A percentile compares a stretch with the other conserved stretches of the same genome.
phyloP scores from a whole-genome alignment of 495 filamentous ascomycete genomes.

The Xylaria intraflava region DNA sequence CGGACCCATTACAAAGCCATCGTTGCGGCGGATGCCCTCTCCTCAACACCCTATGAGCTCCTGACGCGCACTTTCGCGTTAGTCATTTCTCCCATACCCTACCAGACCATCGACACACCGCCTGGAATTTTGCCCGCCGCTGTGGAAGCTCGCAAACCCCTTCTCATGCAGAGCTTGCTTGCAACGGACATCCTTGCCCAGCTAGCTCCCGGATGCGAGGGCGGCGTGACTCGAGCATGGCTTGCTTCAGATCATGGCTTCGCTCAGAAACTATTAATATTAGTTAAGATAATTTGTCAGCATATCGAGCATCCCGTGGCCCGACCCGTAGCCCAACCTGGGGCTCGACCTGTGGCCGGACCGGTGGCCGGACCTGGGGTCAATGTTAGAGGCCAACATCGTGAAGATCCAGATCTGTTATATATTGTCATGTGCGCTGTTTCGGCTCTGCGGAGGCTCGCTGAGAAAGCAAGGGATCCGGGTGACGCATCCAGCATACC shows the following conservation, averaged over 20 bases:
- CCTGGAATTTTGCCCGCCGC: constrained; percentile 48
- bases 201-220: constrained; percentile 65
- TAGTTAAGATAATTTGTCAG: constrained; percentile 63
- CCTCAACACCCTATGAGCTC: constrained; percentile 63
- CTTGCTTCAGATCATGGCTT: constrained; percentile 81
- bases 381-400: constrained; percentile 25
- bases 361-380: constrained; percentile 29
- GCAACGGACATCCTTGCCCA: constrained; percentile 82
- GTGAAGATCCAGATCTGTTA: constrained; percentile 41
- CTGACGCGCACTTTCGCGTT: constrained; percentile 85
- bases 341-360: constrained; percentile 29
- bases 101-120: constrained; percentile 42
- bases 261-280: constrained; percentile 64
- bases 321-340: constrained; percentile 30
- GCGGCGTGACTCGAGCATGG: constrained; percentile 69
- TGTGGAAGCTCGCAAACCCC: constrained; percentile 74
- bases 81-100: constrained; percentile 77
- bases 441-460: constrained; percentile 59
- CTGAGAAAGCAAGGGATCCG: constrained; percentile 64
- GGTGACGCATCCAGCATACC: constrained; percentile 52
- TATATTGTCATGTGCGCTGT: constrained; percentile 66
- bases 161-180: constrained; percentile 83
- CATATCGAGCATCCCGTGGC: constrained; percentile 41
- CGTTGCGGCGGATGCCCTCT: constrained; percentile 62
- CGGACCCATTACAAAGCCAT: constrained; percentile 72